Evolutionary conservation across 78 protist genomes (phyloP).

Genomic region (Dictyostelium purpureum): DNA sequence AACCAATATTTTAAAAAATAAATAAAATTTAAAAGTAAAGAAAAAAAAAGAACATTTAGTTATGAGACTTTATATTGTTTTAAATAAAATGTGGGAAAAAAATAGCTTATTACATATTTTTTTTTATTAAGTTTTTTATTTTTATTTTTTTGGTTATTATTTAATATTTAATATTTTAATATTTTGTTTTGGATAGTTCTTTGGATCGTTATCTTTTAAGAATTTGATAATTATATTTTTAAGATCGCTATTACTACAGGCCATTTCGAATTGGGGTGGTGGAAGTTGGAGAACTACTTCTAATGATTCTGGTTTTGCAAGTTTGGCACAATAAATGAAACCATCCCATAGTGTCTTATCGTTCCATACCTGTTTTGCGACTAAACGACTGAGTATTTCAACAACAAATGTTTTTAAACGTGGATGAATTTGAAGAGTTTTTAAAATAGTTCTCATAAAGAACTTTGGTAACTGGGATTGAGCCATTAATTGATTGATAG

Average conservation of each 20-base stretch:
- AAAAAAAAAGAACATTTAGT: too few relatives aligned
- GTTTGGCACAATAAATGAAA: constrained; percentile 21
- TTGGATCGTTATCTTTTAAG: background rate
- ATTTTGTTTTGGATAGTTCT: constrained; percentile 15
- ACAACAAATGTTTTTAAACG: constrained; percentile 38
- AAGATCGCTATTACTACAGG: constrained; percentile 18
- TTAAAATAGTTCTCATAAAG: constrained; percentile 49
- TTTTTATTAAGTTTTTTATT: background rate
- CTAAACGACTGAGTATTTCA: constrained; percentile 26
- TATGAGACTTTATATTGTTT: background rate
- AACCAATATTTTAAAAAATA: background rate
- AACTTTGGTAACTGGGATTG: constrained; percentile 7
- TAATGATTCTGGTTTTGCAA: constrained; percentile 52
- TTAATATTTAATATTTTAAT: background rate
- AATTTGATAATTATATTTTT: background rate
- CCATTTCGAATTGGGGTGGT: constrained; percentile 48
- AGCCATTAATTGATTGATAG: constrained; percentile 50
- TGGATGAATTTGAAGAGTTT: constrained; percentile 16
- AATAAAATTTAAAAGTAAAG: too few relatives aligned
- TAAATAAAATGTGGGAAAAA: too few relatives aligned
- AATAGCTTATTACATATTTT: too few relatives aligned
- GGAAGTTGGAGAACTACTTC: constrained; percentile 47
- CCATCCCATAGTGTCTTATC: constrained; percentile 53
- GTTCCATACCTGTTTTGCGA: constrained; percentile 65
- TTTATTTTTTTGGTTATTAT: background rate